Evolutionary conservation across 306 rosid species (phyloP).

Genomic region (Dryas alaskensis): DNA sequence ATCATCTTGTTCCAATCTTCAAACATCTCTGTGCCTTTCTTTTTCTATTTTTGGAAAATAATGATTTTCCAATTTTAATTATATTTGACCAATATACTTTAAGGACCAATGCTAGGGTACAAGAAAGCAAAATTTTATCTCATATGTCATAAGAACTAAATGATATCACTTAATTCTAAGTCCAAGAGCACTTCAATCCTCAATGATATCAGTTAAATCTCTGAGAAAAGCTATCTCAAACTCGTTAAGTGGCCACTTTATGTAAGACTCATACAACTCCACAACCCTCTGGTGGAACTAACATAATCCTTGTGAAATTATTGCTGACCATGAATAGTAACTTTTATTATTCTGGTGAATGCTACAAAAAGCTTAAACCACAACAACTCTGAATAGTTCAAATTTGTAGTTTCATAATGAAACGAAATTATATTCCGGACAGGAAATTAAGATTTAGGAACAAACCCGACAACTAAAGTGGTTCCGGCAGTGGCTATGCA

Average conservation of each 20-base stretch:
- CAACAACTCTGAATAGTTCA: neutral
- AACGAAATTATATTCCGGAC: neutral
- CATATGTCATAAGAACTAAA: neutral
- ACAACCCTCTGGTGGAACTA: neutral
- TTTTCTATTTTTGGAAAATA: neutral
- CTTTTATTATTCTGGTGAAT: neutral
- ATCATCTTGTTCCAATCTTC: neutral
- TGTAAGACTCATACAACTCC: neutral
- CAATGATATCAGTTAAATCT: neutral
- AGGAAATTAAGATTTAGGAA: constrained; percentile 20
- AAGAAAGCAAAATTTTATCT: neutral
- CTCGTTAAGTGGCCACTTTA: neutral
- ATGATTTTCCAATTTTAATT: neutral
- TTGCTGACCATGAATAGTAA: neutral
- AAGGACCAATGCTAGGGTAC: neutral
- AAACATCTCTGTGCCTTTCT: neutral
- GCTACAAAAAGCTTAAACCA: neutral
- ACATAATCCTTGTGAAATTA: neutral
- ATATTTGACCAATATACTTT: neutral
- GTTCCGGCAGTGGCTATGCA: constrained; percentile 94
- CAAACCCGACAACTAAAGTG: constrained; percentile 76
- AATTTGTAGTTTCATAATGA: neutral
- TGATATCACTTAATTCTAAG: neutral
- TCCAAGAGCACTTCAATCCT: neutral
- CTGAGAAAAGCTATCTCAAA: neutral